Percentiles rank a stretch among this genome's conserved stretches.
phyloP scores from a whole-genome alignment of 176 grass and related monocot genomes.

The Lolium perenne region DNA sequence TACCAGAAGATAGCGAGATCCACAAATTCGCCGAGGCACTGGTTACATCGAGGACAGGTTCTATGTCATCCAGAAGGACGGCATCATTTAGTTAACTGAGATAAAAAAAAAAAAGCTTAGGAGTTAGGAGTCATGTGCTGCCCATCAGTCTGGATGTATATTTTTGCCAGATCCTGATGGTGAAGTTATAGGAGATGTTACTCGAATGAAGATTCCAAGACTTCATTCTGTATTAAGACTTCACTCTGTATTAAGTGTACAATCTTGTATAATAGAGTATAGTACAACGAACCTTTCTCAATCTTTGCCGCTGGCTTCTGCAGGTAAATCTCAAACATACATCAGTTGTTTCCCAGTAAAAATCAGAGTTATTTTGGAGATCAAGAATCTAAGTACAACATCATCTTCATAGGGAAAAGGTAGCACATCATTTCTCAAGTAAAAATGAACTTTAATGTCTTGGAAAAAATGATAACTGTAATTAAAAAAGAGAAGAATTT shows the following conservation, averaged over 20 bases:
- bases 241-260: conserved; percentile 46
- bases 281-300: conserved; percentile 17
- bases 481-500: neutral
- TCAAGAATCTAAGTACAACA: neutral
- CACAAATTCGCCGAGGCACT: conserved; percentile 67
- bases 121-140: conserved; percentile 42
- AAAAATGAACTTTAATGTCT: neutral
- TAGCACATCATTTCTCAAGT: neutral
- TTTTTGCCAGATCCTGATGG: conserved; percentile 46
- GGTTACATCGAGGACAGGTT: conserved; percentile 43
- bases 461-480: neutral
- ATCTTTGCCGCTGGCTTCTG: no score
- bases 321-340: no score
- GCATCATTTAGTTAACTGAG: conserved; percentile 46
- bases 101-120: neutral
- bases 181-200: conserved; percentile 40
- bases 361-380: neutral
- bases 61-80: conserved; percentile 48
- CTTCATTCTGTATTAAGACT: conserved; percentile 41
- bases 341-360: neutral
- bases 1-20: conserved; percentile 56
- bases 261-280: conserved; percentile 42
- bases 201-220: conserved; percentile 29
- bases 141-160: conserved; percentile 52
- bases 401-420: neutral